Conservation (phyloP, 306 rosid genomes). For the Psophocarpus tetragonolobus region DNA sequence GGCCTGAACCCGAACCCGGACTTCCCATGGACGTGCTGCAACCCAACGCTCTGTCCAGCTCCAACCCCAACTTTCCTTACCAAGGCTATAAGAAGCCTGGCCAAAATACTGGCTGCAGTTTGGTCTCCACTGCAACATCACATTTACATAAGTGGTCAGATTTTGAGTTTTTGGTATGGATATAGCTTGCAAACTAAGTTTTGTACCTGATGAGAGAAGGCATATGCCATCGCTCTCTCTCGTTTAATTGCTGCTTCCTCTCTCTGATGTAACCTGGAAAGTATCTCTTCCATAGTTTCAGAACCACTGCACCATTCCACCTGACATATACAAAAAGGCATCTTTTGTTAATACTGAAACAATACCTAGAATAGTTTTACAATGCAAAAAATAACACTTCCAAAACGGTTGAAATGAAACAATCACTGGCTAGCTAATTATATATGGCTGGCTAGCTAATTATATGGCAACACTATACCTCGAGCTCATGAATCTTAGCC, state of each 20-base stretch:
- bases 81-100: constrained; percentile 60
- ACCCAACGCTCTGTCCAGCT: constrained; percentile 89
- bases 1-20: constrained; percentile 49
- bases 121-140: constrained; percentile 74
- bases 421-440: not conserved
- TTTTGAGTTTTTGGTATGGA: not conserved
- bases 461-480: constrained; percentile 48
- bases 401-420: not conserved
- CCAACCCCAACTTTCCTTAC: constrained; percentile 87
- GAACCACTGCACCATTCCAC: constrained; percentile 77
- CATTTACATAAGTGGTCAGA: constrained; percentile 1
- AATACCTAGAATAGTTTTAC: not conserved
- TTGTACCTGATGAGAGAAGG: constrained; percentile 83
- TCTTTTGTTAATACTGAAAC: constrained; percentile 8
- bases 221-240: constrained; percentile 86
- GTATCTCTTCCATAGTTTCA: constrained; percentile 84
- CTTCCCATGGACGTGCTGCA: constrained; percentile 89
- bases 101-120: constrained; percentile 71
- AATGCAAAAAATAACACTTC: not conserved
- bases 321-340: constrained; percentile 37
- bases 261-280: constrained; percentile 63
- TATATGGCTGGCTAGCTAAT: too few species aligned
- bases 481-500: constrained; percentile 72
- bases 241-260: constrained; percentile 76
- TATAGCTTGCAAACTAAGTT: constrained; percentile 6